phyloP scores from a whole-genome alignment of 2,329 filamentous ascomycete species.

The Calonectria fujianensis region DNA sequence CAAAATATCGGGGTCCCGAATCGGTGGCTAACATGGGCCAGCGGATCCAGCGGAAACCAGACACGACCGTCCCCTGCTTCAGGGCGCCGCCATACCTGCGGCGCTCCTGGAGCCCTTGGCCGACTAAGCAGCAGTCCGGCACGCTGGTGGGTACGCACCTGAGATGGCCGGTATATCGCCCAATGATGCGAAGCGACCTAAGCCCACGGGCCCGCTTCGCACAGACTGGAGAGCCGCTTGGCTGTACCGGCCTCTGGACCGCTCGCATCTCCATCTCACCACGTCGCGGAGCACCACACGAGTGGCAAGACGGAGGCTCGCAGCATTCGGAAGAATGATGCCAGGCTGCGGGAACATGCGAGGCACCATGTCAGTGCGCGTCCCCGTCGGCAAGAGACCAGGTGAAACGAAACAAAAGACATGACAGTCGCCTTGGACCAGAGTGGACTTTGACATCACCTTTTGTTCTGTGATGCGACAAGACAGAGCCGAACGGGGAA shows the following conservation, averaged over 20 bases:
- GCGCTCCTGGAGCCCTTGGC: constrained; percentile 29
- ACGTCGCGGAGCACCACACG: neutral
- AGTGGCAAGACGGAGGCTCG: neutral
- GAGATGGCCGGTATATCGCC: constrained; percentile 38
- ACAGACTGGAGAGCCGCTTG: constrained; percentile 32
- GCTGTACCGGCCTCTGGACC: neutral
- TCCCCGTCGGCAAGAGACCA: constrained; percentile 1
- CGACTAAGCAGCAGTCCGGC: neutral
- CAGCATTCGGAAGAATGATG: neutral
- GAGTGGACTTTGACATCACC: neutral
- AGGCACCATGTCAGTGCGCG: constrained; percentile 20
- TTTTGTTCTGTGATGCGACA: constrained; percentile 4
- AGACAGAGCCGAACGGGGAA: neutral
- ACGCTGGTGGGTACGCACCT: constrained; percentile 27
- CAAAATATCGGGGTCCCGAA: constrained; percentile 18
- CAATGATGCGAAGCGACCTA: constrained; percentile 12
- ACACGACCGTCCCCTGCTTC: constrained; percentile 10
- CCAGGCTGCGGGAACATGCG: constrained; percentile 12
- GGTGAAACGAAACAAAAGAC: neutral
- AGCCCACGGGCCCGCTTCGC: constrained; percentile 5
- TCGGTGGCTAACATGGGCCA: neutral
- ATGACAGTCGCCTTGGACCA: neutral
- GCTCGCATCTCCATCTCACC: neutral
- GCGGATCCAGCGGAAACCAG: constrained; percentile 8
- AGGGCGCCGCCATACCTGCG: constrained; percentile 37